These are phyloP conservation scores for Colletotrichum sp. DNA, from an alignment of 2,329 filamentous ascomycete species.

Conservation along the genomic window DNA sequence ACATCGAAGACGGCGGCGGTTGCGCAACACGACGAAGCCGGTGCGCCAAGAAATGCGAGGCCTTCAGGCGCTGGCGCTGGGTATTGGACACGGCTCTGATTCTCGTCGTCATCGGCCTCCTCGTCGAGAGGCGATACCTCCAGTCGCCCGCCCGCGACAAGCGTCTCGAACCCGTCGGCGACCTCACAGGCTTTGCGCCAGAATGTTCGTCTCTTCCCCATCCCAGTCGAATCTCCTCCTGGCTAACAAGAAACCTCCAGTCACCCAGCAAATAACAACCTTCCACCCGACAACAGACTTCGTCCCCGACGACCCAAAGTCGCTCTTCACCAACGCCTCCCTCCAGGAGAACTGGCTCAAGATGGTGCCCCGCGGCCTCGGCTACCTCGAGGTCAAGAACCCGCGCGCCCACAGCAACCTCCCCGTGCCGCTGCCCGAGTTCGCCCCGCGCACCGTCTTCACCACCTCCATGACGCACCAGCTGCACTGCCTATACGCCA, in stretches of 20 bases:
- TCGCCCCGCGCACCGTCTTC: conserved; percentile 38
- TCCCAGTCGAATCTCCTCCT: background rate
- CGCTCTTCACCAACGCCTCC: conserved; percentile 41
- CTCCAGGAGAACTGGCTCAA: conserved; percentile 39
- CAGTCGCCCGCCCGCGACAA: conserved; percentile 9
- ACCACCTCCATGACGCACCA: conserved; percentile 50
- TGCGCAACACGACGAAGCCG: background rate
- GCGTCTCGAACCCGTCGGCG: conserved; percentile 37
- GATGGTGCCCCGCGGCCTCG: conserved; percentile 45
- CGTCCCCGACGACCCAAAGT: conserved; percentile 41
- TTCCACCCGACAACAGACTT: conserved; percentile 42
- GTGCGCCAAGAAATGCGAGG: background rate
- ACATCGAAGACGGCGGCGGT: background rate
- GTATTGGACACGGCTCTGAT: conserved; percentile 39
- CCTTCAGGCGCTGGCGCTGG: conserved; percentile 23
- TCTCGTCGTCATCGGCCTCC: conserved; percentile 37
- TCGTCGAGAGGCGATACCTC: conserved; percentile 34
- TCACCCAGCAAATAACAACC: conserved; percentile 42
- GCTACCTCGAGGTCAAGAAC: conserved; percentile 41
- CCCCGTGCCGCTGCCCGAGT: conserved; percentile 36
- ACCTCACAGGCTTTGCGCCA: conserved; percentile 45
- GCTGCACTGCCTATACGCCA: conserved; percentile 45
- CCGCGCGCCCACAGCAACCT: conserved; percentile 39
- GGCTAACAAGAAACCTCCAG: conserved; percentile 23
- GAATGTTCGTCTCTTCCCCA: conserved; percentile 29